Evolutionary conservation across 345 rosid genomes (phyloP).

Genomic region (Eucalyptus viminalis): DNA sequence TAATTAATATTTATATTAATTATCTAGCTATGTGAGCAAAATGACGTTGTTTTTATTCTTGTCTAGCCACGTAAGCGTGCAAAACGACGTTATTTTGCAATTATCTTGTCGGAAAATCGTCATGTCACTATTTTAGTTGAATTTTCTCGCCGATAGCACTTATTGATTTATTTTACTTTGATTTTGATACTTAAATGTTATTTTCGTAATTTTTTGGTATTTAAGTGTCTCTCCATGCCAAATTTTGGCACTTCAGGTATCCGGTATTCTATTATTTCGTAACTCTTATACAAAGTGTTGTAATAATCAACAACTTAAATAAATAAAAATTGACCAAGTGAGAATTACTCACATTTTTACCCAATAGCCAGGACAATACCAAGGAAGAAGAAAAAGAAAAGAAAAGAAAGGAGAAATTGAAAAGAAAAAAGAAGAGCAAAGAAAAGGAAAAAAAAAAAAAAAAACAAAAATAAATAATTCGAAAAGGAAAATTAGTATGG

Average conservation of each 20-base stretch:
- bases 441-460: too few species aligned
- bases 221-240: accelerated
- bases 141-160: accelerated
- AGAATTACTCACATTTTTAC: too few species aligned
- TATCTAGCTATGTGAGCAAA: too few species aligned
- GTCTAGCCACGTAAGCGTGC: accelerated
- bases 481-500: accelerated
- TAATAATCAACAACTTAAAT: too few species aligned
- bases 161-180: accelerated
- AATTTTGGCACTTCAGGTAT: accelerated
- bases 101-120: accelerated
- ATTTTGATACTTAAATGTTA: too few species aligned
- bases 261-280: accelerated
- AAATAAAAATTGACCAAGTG: too few species aligned
- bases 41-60: accelerated
- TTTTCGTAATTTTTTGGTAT: accelerated
- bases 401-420: too few species aligned
- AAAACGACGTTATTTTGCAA: accelerated
- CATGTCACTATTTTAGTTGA: accelerated
- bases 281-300: too few species aligned
- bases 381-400: too few species aligned
- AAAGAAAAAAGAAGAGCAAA: too few species aligned
- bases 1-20: too few species aligned
- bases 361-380: too few species aligned
- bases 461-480: accelerated